Conservation (phyloP, 2,329 filamentous ascomycete genomes). For the Xylaria sp. region DNA sequence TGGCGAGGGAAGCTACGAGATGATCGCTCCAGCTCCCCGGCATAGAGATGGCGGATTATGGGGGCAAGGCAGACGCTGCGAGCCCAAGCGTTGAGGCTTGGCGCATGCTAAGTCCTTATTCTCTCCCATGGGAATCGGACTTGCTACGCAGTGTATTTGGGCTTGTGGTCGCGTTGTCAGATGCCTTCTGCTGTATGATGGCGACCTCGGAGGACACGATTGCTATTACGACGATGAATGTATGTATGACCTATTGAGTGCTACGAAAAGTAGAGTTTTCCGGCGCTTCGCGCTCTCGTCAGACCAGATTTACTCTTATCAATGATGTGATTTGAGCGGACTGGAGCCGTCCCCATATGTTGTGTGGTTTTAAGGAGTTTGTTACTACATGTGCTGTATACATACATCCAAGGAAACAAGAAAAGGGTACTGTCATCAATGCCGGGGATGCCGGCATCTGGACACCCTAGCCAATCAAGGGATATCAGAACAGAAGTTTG, state of each 20-base stretch:
- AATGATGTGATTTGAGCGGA: too few relatives aligned
- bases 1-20: too few relatives aligned
- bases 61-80: too few relatives aligned
- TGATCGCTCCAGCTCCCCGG: too few relatives aligned
- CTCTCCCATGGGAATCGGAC: neutral
- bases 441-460: neutral
- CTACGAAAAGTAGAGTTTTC: neutral
- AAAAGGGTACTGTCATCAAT: neutral
- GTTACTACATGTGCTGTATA: neutral
- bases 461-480: neutral
- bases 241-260: neutral
- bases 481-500: neutral
- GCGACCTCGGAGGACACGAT: neutral
- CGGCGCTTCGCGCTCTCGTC: neutral
- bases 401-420: neutral
- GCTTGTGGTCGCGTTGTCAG: neutral
- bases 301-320: neutral
- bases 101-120: neutral
- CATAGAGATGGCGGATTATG: too few relatives aligned
- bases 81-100: neutral
- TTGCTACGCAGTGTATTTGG: neutral
- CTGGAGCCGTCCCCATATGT: too few relatives aligned
- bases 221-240: neutral
- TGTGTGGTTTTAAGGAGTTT: neutral
- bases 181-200: neutral